These are phyloP conservation scores for Candida anutae DNA, from an alignment of 1,139 yeast genomes.

Conservation along the genomic window DNA sequence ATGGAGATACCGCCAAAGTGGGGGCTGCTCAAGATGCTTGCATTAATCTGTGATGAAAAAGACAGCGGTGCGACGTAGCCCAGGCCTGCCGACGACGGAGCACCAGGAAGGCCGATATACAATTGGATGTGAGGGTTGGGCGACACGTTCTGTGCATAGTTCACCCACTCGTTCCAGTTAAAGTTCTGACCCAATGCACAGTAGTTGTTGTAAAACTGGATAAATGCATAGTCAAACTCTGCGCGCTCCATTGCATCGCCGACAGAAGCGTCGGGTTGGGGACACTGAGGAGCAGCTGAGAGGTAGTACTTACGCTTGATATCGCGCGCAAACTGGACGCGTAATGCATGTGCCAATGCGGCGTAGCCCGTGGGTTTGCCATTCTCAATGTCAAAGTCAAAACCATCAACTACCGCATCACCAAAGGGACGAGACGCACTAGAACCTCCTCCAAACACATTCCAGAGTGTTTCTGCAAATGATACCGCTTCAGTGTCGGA, in stretches of 20 bases:
- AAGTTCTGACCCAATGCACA: slow-evolving; percentile 55
- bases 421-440: slow-evolving; percentile 69
- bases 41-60: slow-evolving; percentile 12
- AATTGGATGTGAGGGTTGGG: slow-evolving; percentile 64
- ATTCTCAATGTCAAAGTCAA: slow-evolving; percentile 39
- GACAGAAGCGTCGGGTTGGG: slow-evolving; percentile 79
- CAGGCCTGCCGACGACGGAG: slow-evolving; percentile 55
- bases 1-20: slow-evolving; percentile 19
- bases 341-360: slow-evolving; percentile 54
- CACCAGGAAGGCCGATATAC: slow-evolving; percentile 70
- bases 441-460: slow-evolving; percentile 75
- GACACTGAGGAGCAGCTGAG: slow-evolving; percentile 95
- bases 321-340: slow-evolving; percentile 47
- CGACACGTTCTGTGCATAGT: slow-evolving; percentile 51
- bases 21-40: slow-evolving; percentile 17
- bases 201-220: slow-evolving; percentile 90
- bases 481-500: slow-evolving; percentile 7
- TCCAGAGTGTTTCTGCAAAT: slow-evolving; percentile 77
- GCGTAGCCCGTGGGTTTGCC: slow-evolving; percentile 47
- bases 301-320: slow-evolving; percentile 59
- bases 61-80: slow-evolving; percentile 46
- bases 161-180: slow-evolving; percentile 83
- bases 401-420: slow-evolving; percentile 37
- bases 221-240: slow-evolving; percentile 74
- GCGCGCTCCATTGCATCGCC: slow-evolving; percentile 59